These are phyloP conservation scores for Pleurotus platypus DNA, from an alignment of 768 basidiomycete species.

Conservation along the genomic window DNA sequence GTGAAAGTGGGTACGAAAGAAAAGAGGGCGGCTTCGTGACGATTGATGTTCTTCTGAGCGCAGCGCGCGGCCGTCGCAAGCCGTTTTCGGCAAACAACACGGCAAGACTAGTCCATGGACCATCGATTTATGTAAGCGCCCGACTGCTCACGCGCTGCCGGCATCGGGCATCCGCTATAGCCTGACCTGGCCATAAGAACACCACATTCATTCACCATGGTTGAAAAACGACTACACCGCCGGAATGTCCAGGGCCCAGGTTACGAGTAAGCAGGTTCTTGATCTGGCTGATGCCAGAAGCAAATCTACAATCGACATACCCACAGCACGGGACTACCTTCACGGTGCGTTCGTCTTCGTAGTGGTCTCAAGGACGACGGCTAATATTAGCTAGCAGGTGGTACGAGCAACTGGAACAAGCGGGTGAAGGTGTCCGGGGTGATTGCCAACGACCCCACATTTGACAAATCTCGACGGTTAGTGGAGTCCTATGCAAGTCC, in stretches of 20 bases:
- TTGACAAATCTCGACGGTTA: slow-evolving; percentile 57
- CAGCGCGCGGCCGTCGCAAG: too few relatives aligned
- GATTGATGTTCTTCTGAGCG: too few relatives aligned
- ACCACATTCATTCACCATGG: too few relatives aligned
- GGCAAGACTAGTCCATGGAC: too few relatives aligned
- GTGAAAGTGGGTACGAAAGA: neutral
- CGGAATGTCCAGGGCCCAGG: slow-evolving; percentile 17
- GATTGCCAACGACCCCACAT: slow-evolving; percentile 51
- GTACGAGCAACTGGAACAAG: slow-evolving; percentile 45
- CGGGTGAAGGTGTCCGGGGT: slow-evolving; percentile 40
- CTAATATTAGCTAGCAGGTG: slow-evolving; percentile 34
- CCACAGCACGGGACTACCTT: slow-evolving; percentile 43
- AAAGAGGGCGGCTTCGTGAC: neutral
- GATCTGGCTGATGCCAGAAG: slow-evolving; percentile 52
- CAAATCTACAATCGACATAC: slow-evolving; percentile 38
- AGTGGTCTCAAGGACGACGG: neutral
- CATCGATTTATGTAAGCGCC: too few relatives aligned
- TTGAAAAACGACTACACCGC: too few relatives aligned
- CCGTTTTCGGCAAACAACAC: too few relatives aligned
- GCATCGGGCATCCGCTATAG: neutral
- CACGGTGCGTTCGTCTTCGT: slow-evolving; percentile 35
- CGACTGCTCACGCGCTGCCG: neutral
- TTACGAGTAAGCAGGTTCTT: slow-evolving; percentile 43
- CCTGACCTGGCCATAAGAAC: neutral
- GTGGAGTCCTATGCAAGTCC: neutral